Conservation (phyloP, 495 filamentous ascomycete species). For the Recurvomyces mirabilis region DNA sequence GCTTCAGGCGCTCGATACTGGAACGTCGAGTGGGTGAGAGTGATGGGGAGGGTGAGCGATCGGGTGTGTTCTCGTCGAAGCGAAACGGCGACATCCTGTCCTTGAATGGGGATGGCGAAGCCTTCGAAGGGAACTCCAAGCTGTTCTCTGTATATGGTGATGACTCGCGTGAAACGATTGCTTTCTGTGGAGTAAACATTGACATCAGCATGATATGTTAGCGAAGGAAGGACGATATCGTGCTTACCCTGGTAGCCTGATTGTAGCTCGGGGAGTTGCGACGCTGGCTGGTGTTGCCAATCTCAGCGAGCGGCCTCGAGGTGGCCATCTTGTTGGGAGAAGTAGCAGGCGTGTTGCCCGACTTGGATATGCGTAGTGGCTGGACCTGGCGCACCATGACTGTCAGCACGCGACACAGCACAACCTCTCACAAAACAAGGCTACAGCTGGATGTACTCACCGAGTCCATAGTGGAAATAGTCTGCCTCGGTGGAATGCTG, state of each 20-base stretch:
- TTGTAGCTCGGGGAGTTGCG: conserved; percentile 36
- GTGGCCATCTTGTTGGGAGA: conserved; percentile 26
- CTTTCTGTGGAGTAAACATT: conserved; percentile 22
- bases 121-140: conserved; percentile 11
- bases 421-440: no score
- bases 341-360: conserved; percentile 15
- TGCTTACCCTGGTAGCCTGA: conserved; percentile 30
- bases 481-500: not conserved
- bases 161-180: conserved; percentile 50
- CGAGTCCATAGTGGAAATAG: conserved; percentile 2
- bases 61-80: conserved; percentile 61
- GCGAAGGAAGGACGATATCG: conserved; percentile 3
- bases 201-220: conserved; percentile 7
- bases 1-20: conserved; percentile 86
- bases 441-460: no score
- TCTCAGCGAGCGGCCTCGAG: conserved; percentile 31
- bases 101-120: conserved; percentile 59
- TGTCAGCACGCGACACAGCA: conserved; percentile 19
- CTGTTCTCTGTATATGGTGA: conserved; percentile 32
- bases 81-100: conserved; percentile 41
- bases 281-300: conserved; percentile 28
- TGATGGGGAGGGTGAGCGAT: conserved; percentile 34
- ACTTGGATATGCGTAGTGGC: conserved; percentile 34
- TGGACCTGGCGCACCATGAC: conserved; percentile 28
- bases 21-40: conserved; percentile 62